Evolutionary conservation across 2,329 filamentous ascomycete genomes (phyloP), one percentile per base, ranked within the genome.

Genomic region (Alternaria arbusti): DNA sequence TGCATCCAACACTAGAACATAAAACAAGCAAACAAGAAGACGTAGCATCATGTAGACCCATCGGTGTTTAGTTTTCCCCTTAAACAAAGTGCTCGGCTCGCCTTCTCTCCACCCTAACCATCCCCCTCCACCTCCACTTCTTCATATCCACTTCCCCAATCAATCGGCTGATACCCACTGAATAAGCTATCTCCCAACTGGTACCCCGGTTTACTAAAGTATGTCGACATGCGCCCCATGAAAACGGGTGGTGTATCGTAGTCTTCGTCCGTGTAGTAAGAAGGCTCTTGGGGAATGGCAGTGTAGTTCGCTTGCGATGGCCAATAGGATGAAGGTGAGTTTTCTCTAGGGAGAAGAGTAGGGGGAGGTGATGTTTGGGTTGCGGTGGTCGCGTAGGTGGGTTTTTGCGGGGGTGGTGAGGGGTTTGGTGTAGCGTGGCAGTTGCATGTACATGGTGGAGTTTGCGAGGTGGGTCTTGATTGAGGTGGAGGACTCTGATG

Each of bases 161-260:
- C 30, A 20, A 65, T 61, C 10, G 57, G 57, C n/a, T 68, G 63
- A 59, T 77, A 77, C 3, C 64, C 66, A 23, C 70, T 71, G 8
- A 64, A 57, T 22, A 79, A 50, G 28, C 77, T 73, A 57, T 78
- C 74, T 0, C 78, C 76, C 1, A 79, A 66, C 45, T 76, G 72
- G 40, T 79, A 79, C 4, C 73, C 73, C 0, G 75, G 76, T 22
- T 73, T 75, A 12, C 64, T 73, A 57, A 78, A 79, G 45, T 74
- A 79, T 20, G 71, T 72, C 30, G 76, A 64, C 75, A 76, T 76
- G 17, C 73, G 61, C 0, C 78, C 75, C 73, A 79, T 78, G 23
- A 68, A 59, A 1, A 78, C 66, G 0, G 74, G 74, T 3, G 73
- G 72, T 1, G 70, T 71, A 2, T 66, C 54, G 12, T 70, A 59